phyloP scores from a whole-genome alignment of 139 green algal genomes.

The Deuterostichococcus epilithicus region DNA sequence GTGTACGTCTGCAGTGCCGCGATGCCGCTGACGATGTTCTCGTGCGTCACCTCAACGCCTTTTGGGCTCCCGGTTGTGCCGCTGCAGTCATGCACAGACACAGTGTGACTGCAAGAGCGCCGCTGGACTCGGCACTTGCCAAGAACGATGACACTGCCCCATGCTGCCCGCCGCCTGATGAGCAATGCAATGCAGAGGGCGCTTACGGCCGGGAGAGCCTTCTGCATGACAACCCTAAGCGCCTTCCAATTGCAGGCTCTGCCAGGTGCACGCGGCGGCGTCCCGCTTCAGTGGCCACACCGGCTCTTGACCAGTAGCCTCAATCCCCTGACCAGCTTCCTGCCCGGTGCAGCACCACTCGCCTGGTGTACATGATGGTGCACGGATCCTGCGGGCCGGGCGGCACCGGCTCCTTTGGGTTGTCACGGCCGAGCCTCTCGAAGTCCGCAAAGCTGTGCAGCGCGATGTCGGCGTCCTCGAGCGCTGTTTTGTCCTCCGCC shows the following conservation, averaged over 20 bases:
- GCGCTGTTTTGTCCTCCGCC: not conserved
- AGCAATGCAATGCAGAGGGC: slow-evolving; percentile 13
- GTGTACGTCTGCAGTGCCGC: slow-evolving; percentile 22
- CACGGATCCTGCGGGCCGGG: slow-evolving; percentile 68
- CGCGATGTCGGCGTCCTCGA: slow-evolving; percentile 23
- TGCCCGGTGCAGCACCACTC: not conserved
- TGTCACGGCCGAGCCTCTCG: slow-evolving; percentile 41
- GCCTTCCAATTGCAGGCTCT: not conserved
- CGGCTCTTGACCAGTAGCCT: not conserved
- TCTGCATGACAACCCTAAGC: slow-evolving; percentile 34
- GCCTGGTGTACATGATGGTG: slow-evolving; percentile 91
- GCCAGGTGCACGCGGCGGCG: not conserved
- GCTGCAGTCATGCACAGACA: slow-evolving; percentile 16
- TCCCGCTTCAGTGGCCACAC: not conserved
- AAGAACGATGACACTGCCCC: too few relatives aligned
- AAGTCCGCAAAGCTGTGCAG: slow-evolving; percentile 61
- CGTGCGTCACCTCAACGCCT: slow-evolving; percentile 57
- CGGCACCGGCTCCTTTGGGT: slow-evolving; percentile 43
- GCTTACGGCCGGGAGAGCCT: slow-evolving; percentile 23
- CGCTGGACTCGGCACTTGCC: too few relatives aligned
- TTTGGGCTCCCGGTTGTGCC: slow-evolving; percentile 61
- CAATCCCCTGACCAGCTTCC: not conserved
- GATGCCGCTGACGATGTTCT: slow-evolving; percentile 34
- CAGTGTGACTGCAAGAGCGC: too few relatives aligned
- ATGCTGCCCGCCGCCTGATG: not conserved